Percentiles rank a stretch among this genome's conserved stretches.
Evolutionary conservation across 2,329 filamentous ascomycete genomes (phyloP).

Genomic region (Colletotrichum neosansevieriae): DNA sequence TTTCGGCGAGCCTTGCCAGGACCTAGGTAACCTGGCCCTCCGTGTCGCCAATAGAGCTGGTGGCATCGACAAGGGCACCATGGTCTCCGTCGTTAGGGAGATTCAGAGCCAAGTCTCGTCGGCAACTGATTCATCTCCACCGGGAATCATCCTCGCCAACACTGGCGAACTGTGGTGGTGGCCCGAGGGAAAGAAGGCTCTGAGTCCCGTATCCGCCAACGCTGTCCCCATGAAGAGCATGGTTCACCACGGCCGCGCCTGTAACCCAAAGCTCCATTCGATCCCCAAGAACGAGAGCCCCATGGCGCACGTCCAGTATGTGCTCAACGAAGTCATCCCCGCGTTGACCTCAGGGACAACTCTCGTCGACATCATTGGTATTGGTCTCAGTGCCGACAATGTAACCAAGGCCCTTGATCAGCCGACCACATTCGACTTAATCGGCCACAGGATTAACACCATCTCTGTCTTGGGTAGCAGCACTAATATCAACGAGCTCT

Average conservation of each 20-base stretch:
- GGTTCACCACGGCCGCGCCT: conserved; percentile 66
- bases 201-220: conserved; percentile 70
- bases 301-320: conserved; percentile 71
- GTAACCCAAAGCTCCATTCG: conserved; percentile 68
- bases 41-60: conserved; percentile 72
- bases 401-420: conserved; percentile 70
- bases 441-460: conserved; percentile 58
- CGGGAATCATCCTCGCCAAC: conserved; percentile 81
- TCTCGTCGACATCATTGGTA: conserved; percentile 76
- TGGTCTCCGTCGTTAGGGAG: conserved; percentile 70
- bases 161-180: conserved; percentile 83
- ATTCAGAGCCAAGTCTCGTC: conserved; percentile 54
- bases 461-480: conserved; percentile 64
- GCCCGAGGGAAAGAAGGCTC: conserved; percentile 68
- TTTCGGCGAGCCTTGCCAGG: conserved; percentile 78
- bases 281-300: conserved; percentile 70
- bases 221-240: conserved; percentile 72
- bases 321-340: conserved; percentile 74
- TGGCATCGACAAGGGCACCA: conserved; percentile 77
- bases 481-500: conserved; percentile 53
- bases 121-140: conserved; percentile 51
- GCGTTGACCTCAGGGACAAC: conserved; percentile 61
- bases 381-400: conserved; percentile 74
- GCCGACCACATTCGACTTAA: conserved; percentile 62
- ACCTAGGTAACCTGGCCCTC: conserved; percentile 81